These are phyloP conservation scores for Ogataea naganishii DNA, from an alignment of 805 yeast species.

Conservation along the genomic window DNA sequence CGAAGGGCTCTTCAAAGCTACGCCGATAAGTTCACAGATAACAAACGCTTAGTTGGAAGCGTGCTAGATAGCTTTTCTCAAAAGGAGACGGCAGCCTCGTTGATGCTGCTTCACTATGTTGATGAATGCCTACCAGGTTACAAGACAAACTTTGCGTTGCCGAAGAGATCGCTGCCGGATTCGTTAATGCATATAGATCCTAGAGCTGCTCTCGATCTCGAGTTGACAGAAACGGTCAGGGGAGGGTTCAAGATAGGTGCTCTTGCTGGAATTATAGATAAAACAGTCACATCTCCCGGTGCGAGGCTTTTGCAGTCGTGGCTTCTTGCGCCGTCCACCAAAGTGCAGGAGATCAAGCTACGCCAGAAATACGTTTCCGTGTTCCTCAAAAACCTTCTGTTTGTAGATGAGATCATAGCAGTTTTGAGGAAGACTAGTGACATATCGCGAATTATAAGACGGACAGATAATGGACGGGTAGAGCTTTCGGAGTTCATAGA, in stretches of 20 bases:
- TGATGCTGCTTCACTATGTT: constrained; percentile 58
- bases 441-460: constrained; percentile 50
- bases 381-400: constrained; percentile 24
- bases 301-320: constrained; percentile 71
- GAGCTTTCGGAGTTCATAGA: constrained; percentile 21
- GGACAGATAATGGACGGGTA: constrained; percentile 34
- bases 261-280: constrained; percentile 54
- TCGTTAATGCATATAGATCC: constrained; percentile 71
- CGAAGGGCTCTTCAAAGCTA: constrained; percentile 30
- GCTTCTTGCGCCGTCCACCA: constrained; percentile 73
- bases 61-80: constrained; percentile 25
- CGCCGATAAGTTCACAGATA: constrained; percentile 31
- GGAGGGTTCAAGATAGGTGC: constrained; percentile 58
- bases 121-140: constrained; percentile 66
- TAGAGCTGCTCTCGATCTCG: constrained; percentile 68
- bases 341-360: constrained; percentile 40
- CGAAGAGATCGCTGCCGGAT: constrained; percentile 45
- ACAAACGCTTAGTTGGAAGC: constrained; percentile 13
- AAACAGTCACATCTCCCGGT: constrained; percentile 79
- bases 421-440: constrained; percentile 43
- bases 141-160: constrained; percentile 55
- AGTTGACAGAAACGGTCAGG: constrained; percentile 52
- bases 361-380: constrained; percentile 47
- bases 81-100: constrained; percentile 53
- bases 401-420: constrained; percentile 23